These are phyloP conservation scores for Podospora pseudopauciseta DNA, from an alignment of 495 filamentous ascomycete species.

Conservation along the genomic window DNA sequence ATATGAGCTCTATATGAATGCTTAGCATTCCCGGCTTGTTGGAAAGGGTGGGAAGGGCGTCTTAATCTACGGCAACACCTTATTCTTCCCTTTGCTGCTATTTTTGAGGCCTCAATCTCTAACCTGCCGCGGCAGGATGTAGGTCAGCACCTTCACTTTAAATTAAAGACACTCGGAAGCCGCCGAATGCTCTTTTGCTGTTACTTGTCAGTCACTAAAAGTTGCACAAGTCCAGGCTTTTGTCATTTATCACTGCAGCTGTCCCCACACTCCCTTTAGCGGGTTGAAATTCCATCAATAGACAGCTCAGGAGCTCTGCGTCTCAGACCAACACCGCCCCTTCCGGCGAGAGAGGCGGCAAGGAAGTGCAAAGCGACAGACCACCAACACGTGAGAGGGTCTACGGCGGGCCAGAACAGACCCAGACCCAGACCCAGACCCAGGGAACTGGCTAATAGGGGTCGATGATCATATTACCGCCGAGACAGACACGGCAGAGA, in stretches of 20 bases:
- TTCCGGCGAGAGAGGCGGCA: background rate
- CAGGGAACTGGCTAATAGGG: slow-evolving; percentile 2
- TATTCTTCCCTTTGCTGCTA: slow-evolving; percentile 1
- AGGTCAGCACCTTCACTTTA: background rate
- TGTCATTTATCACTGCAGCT: background rate
- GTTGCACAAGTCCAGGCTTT: background rate
- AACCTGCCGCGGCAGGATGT: background rate
- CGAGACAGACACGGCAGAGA: slow-evolving; percentile 3
- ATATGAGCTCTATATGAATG: background rate
- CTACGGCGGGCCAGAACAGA: background rate
- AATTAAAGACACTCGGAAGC: background rate
- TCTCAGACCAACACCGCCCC: background rate
- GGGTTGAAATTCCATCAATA: background rate
- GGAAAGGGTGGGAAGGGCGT: background rate
- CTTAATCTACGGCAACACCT: background rate
- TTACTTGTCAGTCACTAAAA: background rate
- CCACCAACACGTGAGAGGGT: background rate
- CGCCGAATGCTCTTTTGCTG: background rate
- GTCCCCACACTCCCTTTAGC: background rate
- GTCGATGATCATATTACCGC: slow-evolving; percentile 3
- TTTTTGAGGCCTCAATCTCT: slow-evolving; percentile 3
- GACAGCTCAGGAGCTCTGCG: background rate
- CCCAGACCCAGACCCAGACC: background rate
- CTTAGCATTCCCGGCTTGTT: background rate
- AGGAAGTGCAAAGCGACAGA: background rate